Evolutionary conservation across 1,139 yeast genomes (phyloP), one percentile per base, ranked within the genome.

Genomic region (Protomyces arabidopsidicola): DNA sequence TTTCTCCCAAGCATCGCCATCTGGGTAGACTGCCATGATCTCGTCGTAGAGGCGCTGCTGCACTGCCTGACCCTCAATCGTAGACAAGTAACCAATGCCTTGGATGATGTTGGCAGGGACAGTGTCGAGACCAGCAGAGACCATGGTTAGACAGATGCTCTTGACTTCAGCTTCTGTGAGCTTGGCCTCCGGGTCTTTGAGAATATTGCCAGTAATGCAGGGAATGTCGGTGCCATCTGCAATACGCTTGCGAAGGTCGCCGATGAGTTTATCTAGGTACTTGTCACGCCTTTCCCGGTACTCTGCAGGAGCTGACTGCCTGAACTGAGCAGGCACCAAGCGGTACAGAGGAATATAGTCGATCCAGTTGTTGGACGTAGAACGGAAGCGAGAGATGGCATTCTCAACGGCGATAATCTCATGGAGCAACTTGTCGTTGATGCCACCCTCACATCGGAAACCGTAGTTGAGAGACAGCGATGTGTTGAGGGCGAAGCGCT

Each of bases 71-170:
- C 1, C 86, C 79, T 35, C 79, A 79, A 2, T 86, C 78, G 16
- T 86, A 73, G 35, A 83, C 84, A 0, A 87, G 87, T 68, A 86
- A 70, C 14, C 60, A 18, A 56, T 48, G 14, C 85, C 77, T 69
- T 85, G 84, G 66, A 82, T 81, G 62, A 86, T 76, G 56, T 84
- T 85, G 50, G 86, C 77, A 0, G 90, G 85, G 1, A 86, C 83
- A 66, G 87, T 87, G 71, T 87, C 91, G 50, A 87, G 75, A 0
- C 91, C 93, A 12, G 90, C 91, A 71, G 89, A 84, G 0, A 87
- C 84, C 82, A 86, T 82, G 0, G 90, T 84, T 54, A 86, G 75
- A 70, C 90, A 85, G 20, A 85, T 78, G 45, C 88, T 82, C 66
- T 79, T 79, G 57, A 85, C 73, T 70, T 86, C 89, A 9, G 74